Base-by-base conservation (phyloP, 2,329 filamentous ascomycete genomes). In the Sarocladium brachiariae region DNA sequence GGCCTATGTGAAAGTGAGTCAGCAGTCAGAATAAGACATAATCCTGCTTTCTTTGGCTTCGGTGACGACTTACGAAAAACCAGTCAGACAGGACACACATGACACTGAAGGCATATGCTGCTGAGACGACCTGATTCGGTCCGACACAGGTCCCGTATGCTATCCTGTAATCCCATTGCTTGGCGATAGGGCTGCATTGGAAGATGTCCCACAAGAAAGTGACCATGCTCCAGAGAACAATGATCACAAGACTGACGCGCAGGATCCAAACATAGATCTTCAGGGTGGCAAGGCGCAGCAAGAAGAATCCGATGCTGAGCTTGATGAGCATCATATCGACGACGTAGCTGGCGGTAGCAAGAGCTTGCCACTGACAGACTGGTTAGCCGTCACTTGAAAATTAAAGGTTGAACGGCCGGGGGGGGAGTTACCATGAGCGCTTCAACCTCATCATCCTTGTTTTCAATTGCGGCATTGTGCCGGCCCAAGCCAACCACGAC, bases 321-420 rank as follows among this genome's bases (percentile, higher is more conserved):
- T 80, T 80, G 62, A 78, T 72, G 53, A 80, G 72, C 68, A 78
- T 72, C 75, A 80, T 80, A 53, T 76, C 69, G 9, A 72, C 54
- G 39, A 79, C 63, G 51, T 78, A 78, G 2, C 70, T 71, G 6
- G 69, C 72, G 1, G 75, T 74, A 10, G 73, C 72, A 25, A 78
- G 57, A 21, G 75, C 72, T 65, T 78, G 76, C 63, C 70, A 78
- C 69, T 76, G 31, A 38, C 25, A 25, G 9, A 33, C 2, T 14
- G n/a, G 23, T 39, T 33, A 37, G 41, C 24, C 14, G 24, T n/a
- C 38, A 24, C 25, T 24, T 14, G 16, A 23, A n/a, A 19, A 31
- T 16, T 30, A 13, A 34, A n/a, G 16, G 10, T 7, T 24, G 4
- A 4, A 35, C 4, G 25, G 9, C n/a, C 21, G 18, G 11, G 41